Percentiles rank a stretch among this genome's conserved stretches.
These are phyloP conservation scores for Cryptosporidium felis DNA, from an alignment of 169 alveolate genomes.

Conservation along the genomic window DNA sequence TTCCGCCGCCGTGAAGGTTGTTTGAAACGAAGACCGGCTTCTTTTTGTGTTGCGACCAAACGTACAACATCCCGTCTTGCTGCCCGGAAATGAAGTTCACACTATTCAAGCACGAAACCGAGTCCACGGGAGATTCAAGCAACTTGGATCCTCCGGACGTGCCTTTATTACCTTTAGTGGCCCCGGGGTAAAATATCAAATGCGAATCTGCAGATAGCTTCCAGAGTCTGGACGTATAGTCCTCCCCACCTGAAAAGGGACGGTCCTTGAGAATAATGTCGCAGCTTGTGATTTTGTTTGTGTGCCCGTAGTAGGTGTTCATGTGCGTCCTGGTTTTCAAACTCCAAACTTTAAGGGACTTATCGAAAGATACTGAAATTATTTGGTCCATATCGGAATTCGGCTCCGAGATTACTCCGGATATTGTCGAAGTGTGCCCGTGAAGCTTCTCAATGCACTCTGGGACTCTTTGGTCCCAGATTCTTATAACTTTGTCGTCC, in stretches of 20 bases:
- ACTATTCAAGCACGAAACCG: conserved; percentile 55
- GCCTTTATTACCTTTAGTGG: background rate
- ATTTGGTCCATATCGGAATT: conserved; percentile 59
- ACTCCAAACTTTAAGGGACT: conserved; percentile 74
- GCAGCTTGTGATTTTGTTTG: conserved; percentile 66
- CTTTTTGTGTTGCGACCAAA: conserved; percentile 63
- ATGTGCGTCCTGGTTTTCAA: conserved; percentile 61
- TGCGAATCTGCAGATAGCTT: conserved; percentile 70
- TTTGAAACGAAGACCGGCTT: conserved; percentile 10
- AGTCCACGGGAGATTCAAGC: conserved; percentile 54
- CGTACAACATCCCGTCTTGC: conserved; percentile 39
- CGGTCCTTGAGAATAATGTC: conserved; percentile 72
- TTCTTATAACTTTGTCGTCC: conserved; percentile 71
- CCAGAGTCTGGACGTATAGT: conserved; percentile 74
- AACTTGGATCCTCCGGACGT: background rate
- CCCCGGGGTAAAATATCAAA: conserved; percentile 31
- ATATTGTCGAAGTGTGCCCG: conserved; percentile 75
- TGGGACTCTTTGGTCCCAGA: conserved; percentile 75
- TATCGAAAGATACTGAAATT: conserved; percentile 73
- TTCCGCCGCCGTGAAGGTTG: conserved; percentile 21
- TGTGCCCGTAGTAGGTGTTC: conserved; percentile 74
- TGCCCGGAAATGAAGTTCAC: conserved; percentile 20
- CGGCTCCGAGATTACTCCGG: conserved; percentile 73
- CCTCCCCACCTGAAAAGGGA: conserved; percentile 75
- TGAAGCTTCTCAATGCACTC: conserved; percentile 51